Base-by-base conservation (phyloP, 2,329 filamentous ascomycete genomes). In the Pseudopyricularia javanii region DNA sequence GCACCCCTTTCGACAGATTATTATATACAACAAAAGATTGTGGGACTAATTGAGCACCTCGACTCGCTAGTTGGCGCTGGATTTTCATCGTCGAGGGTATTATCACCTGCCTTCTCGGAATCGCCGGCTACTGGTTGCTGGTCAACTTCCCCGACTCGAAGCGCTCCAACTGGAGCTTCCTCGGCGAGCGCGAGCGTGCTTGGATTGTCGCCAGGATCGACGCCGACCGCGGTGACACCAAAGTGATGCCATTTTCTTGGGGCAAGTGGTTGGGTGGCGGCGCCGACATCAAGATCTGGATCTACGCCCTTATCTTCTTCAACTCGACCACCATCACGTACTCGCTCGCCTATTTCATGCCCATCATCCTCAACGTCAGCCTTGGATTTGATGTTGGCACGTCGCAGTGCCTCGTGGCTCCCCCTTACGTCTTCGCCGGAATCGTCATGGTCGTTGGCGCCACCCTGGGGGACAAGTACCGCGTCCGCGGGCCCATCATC, bases 281-380 rank as follows among this genome's bases (percentile, higher is more conserved):
- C 1, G 55, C 61, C 2, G 76, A 83, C 66, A 73, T 68, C 70
- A 79, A 78, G 63, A 70, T 84, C 54, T 86, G 82, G 82, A 73
- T 66, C 0, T 85, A 82, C 59, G 79, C 74, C 53, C 59, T 81
- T 58, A 72, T 83, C 59, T 79, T 78, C 62, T 80, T 81, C 69
- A 80, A 79, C 65, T 78, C 79, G 2, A 89, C 86, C 0, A 86
- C 85, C 11, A 78, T 87, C 50, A 76, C 77, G 1, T 93, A 93
- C 63, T 81, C 86, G 0, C 76, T 93, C 8, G 84, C 86, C 2
- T 91, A 86, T 66, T 91, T 91, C 62, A 68, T 91, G 4, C 87
- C 88, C 7, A 79, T 91, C 60, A 87, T 93, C 59, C 78, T 94
- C 14, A 66, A 71, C 50, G 60, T 60, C 34, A 75, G 71, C 64